Percentiles rank a stretch among this genome's conserved stretches.
Evolutionary conservation across 306 rosid genomes (phyloP).

Genomic region (Lathyrus aphaca): DNA sequence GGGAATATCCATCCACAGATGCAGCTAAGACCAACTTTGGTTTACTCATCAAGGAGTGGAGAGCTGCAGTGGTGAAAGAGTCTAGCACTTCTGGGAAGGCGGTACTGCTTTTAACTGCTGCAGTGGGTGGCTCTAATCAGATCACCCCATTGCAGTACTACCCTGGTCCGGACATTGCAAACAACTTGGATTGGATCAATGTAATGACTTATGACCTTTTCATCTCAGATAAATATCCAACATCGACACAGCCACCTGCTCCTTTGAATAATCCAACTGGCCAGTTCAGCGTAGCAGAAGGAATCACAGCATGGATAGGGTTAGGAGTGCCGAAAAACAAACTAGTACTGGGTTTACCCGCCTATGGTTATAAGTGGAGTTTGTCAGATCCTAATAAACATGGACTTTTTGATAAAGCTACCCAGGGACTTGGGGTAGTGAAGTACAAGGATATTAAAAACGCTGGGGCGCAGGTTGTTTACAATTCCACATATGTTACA

Average conservation of each 20-base stretch:
- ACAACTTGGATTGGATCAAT: constrained; percentile 51
- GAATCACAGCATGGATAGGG: constrained; percentile 23
- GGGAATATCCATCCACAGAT: constrained; percentile 44
- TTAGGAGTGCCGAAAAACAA: constrained; percentile 23
- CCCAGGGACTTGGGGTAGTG: constrained; percentile 36
- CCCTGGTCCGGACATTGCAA: constrained; percentile 28
- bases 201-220: constrained; percentile 39
- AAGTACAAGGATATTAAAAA: constrained; percentile 41
- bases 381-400: constrained; percentile 34
- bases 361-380: constrained; percentile 53
- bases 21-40: constrained; percentile 43
- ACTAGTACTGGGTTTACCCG: constrained; percentile 44
- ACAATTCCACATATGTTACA: constrained; percentile 43
- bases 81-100: constrained; percentile 27
- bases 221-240: constrained; percentile 14
- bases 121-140: constrained; percentile 43
- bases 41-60: constrained; percentile 51
- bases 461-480: constrained; percentile 10
- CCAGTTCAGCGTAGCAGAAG: constrained; percentile 30
- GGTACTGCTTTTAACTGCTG: constrained; percentile 42
- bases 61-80: constrained; percentile 38
- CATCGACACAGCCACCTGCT: constrained; percentile 26
- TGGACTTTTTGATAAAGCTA: constrained; percentile 38
- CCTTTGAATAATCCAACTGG: constrained; percentile 28
- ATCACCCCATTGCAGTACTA: constrained; percentile 34